Evolutionary conservation across 352 stramenopile species (phyloP).

Genomic region (Aphanomyces invadans): DNA sequence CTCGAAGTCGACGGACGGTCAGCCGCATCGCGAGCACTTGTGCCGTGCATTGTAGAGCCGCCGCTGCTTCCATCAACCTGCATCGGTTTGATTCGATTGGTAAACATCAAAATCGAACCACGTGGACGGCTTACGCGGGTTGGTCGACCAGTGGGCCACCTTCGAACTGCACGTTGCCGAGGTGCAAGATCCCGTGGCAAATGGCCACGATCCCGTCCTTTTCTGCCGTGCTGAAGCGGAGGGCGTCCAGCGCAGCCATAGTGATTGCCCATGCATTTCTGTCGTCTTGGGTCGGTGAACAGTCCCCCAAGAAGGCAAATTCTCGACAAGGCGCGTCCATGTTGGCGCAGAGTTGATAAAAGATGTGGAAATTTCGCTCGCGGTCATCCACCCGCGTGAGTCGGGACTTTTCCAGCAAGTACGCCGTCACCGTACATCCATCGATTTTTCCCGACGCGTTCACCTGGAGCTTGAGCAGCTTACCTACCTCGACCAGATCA

Average conservation of each 20-base stretch:
- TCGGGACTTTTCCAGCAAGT: conserved; percentile 91
- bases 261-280: not conserved
- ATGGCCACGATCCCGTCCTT: conserved; percentile 30
- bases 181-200: conserved; percentile 64
- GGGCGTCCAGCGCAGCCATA: not conserved
- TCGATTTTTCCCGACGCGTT: conserved; percentile 52
- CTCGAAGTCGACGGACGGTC: not conserved
- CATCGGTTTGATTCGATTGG: not conserved
- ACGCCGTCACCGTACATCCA: conserved; percentile 74
- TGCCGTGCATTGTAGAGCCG: not conserved
- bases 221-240: conserved; percentile 19
- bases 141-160: conserved; percentile 28
- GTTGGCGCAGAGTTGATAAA: conserved; percentile 45
- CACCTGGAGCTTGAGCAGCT: conserved; percentile 48
- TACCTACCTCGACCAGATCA: conserved; percentile 7
- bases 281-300: not conserved
- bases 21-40: not conserved
- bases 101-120: not conserved
- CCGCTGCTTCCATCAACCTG: not conserved
- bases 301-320: not conserved
- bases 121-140: not conserved
- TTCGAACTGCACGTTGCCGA: conserved; percentile 67
- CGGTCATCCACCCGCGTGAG: conserved; percentile 61
- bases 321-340: not conserved
- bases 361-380: conserved; percentile 81